These are phyloP conservation scores for Beauveria varroae DNA, from an alignment of 2,329 filamentous ascomycete genomes.

Conservation along the genomic window DNA sequence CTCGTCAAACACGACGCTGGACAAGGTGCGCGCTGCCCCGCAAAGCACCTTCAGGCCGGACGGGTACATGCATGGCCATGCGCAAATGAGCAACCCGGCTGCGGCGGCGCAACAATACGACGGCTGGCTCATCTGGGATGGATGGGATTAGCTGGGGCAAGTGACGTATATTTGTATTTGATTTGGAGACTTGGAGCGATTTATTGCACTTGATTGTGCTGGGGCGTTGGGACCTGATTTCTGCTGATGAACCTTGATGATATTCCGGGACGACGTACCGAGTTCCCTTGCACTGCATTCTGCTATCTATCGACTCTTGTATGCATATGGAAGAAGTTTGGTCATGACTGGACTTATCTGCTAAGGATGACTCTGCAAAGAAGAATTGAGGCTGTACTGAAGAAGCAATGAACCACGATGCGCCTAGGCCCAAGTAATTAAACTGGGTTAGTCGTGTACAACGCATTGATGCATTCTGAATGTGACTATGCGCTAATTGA, in stretches of 20 bases:
- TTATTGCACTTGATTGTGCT: background rate
- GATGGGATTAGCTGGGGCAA: slow-evolving; percentile 25
- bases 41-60: slow-evolving; percentile 19
- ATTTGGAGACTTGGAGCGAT: background rate
- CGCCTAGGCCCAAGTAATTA: background rate
- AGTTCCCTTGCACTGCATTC: background rate
- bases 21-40: slow-evolving; percentile 21
- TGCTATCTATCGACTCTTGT: background rate
- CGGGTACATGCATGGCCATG: slow-evolving; percentile 21
- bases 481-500: too few relatives aligned
- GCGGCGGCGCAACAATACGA: slow-evolving; percentile 22
- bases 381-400: background rate
- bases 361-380: background rate
- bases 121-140: slow-evolving; percentile 33
- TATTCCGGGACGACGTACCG: background rate
- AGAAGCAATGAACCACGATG: background rate
- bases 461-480: too few relatives aligned
- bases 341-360: background rate
- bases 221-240: background rate
- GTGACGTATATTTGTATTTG: background rate
- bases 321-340: background rate
- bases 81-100: slow-evolving; percentile 21
- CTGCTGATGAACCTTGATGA: background rate
- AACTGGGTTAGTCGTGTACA: too few relatives aligned
- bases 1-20: slow-evolving; percentile 35